phyloP scores from a whole-genome alignment of 2,329 filamentous ascomycete species.

The Ceratocystis albifundus region DNA sequence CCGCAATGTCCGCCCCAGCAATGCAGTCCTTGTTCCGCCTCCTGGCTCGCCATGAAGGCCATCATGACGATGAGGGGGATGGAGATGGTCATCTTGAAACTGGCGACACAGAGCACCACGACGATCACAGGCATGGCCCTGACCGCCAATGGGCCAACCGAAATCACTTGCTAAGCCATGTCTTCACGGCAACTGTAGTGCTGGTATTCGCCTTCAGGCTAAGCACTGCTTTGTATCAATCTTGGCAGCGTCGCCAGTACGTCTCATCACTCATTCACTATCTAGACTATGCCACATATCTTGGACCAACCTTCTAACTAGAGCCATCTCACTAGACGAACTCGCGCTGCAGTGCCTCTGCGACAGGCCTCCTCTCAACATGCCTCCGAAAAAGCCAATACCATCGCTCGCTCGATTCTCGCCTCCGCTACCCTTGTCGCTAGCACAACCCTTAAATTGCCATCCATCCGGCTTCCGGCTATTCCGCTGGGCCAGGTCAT shows the following conservation, averaged over 20 bases:
- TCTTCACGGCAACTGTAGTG: constrained; percentile 13
- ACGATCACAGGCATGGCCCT: constrained; percentile 14
- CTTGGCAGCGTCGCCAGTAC: constrained; percentile 18
- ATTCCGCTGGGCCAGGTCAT: constrained; percentile 46
- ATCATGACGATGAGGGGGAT: constrained; percentile 16
- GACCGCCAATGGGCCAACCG: constrained; percentile 21
- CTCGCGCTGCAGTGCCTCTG: constrained; percentile 32
- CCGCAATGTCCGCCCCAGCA: constrained; percentile 5
- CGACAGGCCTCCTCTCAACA: constrained; percentile 40
- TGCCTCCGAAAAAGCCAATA: constrained; percentile 36
- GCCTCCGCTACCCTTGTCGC: constrained; percentile 48
- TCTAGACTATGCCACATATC: not conserved
- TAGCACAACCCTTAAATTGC: constrained; percentile 42
- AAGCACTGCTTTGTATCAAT: constrained; percentile 1
- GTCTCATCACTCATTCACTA: too few relatives aligned
- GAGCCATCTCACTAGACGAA: constrained; percentile 32
- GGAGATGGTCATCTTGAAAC: constrained; percentile 8
- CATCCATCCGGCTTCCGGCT: constrained; percentile 47
- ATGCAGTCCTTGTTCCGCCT: constrained; percentile 7
- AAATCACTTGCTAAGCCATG: constrained; percentile 20
- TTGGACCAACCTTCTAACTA: not conserved
- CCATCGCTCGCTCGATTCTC: constrained; percentile 45
- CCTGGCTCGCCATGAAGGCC: constrained; percentile 20
- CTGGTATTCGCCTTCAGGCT: constrained; percentile 17
- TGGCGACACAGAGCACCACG: constrained; percentile 1